phyloP scores from a whole-genome alignment of 192 early-diverging fungal species.

The Backusella macrospora region DNA sequence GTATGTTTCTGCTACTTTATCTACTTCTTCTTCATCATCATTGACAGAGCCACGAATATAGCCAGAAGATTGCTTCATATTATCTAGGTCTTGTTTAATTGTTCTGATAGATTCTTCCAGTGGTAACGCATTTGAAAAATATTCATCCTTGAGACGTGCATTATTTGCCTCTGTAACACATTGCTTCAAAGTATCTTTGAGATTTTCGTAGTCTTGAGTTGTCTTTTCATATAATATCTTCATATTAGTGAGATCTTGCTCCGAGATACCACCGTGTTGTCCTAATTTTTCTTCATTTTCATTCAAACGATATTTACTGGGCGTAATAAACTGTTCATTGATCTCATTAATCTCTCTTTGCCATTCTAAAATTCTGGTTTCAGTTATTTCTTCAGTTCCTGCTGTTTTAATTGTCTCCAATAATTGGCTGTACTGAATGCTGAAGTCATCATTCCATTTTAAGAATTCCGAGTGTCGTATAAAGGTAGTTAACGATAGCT shows the following conservation, averaged over 20 bases:
- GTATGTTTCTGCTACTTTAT: background rate
- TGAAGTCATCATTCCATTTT: background rate
- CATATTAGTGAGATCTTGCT: background rate
- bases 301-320: conserved; percentile 10
- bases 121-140: background rate
- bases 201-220: background rate
- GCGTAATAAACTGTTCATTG: background rate
- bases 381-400: background rate
- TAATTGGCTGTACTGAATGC: background rate
- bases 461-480: conserved; percentile 8
- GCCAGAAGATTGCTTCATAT: background rate
- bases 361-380: background rate
- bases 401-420: background rate
- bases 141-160: conserved; percentile 10
- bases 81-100: background rate
- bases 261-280: background rate
- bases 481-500: background rate
- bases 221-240: background rate
- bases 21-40: background rate
- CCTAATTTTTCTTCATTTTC: background rate
- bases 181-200: conserved; percentile 2
- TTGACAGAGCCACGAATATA: background rate
- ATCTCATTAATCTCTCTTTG: background rate
- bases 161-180: background rate
- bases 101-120: background rate